Base-by-base conservation (phyloP, 495 filamentous ascomycete genomes). In the Astrothelium subdiscretum region DNA sequence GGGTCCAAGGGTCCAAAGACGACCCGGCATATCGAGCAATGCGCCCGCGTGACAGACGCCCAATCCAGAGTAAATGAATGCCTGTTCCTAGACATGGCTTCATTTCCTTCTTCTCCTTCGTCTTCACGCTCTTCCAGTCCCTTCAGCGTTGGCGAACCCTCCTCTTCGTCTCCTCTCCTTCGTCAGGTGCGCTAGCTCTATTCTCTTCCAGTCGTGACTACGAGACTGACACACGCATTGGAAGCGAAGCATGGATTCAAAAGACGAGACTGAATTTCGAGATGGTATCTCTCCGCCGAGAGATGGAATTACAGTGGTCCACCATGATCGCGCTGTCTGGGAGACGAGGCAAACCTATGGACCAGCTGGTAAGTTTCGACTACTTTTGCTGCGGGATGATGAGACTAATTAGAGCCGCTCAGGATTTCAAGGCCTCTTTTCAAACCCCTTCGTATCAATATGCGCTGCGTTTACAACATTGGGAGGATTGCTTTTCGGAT, bases 401-500 rank as follows among this genome's bases (percentile, higher is more conserved):
- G 4, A 6, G 3, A 5, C 27, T 61, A 43, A 31, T 24, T 29
- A 1, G 40, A 58, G 22, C 6, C 24, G 48, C 32, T 48, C 64
- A 66, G 76, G 81, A 26, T 72, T 83, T 22, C 63, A 58, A 13
- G 80, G 81, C 27, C 64, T 84, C n/a, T 73, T 78, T 26, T 70
- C 70, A 15, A 80, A 77, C 63, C 74, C 72, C 3, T 84, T 80
- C 65, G 80, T 83, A 35, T 65, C 79, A 15, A 62, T 80, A 24
- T 82, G 80, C 64, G 82, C 82, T 1, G 75, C 75, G 1, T 81
- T 82, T 66, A 76, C 80, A 5, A 79, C 82, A 0, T 69, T 84
- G 0, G 82, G 82, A 57, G 82, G 82, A 44, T 66, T 83, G 54
- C 66, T 82, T 10, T 84, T 84, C 61, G 82, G 82, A 18, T 84